Base-by-base conservation (phyloP, 2,329 filamentous ascomycete genomes). In the Neofusicoccum kwambonambiense region DNA sequence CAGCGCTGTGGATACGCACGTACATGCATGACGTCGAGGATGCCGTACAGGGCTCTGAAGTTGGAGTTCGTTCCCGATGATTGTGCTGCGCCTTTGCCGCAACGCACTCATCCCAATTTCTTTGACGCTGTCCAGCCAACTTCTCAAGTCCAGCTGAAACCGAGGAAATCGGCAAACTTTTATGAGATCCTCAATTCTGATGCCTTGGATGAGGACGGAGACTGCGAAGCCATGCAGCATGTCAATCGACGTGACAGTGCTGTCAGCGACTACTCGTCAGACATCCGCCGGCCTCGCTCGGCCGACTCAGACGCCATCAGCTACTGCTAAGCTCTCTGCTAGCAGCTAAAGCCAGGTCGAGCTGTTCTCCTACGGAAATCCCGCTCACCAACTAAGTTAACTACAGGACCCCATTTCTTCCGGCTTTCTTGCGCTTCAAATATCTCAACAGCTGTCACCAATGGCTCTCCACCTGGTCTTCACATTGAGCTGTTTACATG, bases 61-160 rank as follows among this genome's bases (percentile, higher is more conserved):
- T 89, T 96, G 69, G 86, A 89, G 13, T 94, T 88, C 83, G 87
- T 83, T 67, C 76, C 80, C 0, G 92, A 96, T 70, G 90, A 93
- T 69, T 96, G 92, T 72, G 85, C 86, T 3, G 37, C 37, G 19
- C 52, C 37, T 8, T 12, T 56, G 19, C 37, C 37, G 6, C 17
- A 56, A n/a, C 52, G 5, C 19, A 12, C 15, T 42, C 17, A 17
- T n/a, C 37, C 37, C 12, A 41, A n/a, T 12, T 42, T 42, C 17
- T 41, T n/a, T 8, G 6, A 56, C 7, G 9, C 19, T 0, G 37
- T 42, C 27, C 52, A n/a, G 3, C 35, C 35, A 9, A 17, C 37
- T 13, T 31, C 52, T 42, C 37, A 56, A 17, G 17, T 4, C 19
- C 17, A 8, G 19, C 9, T 42, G 12, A 31, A 42, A 3, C 12